These are phyloP conservation scores for Naganishia cerealis DNA, from an alignment of 1,284 basidiomycete genomes.

Conservation along the genomic window DNA sequence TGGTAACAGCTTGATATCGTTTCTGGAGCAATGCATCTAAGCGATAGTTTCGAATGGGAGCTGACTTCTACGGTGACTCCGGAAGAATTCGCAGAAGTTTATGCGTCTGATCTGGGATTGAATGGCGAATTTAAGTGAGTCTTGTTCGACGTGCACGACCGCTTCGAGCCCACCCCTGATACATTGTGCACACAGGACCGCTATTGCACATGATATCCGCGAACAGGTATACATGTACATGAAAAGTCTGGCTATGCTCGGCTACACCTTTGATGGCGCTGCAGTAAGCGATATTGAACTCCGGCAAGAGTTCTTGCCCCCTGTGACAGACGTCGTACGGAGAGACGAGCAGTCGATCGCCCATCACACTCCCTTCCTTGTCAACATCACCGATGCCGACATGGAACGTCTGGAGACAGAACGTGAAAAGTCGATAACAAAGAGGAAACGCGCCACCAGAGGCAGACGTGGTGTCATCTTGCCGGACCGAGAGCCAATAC, in stretches of 20 bases:
- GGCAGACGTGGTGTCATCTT: constrained; percentile 83
- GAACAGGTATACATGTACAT: constrained; percentile 92
- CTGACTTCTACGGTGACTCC: constrained; percentile 75
- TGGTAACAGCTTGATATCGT: constrained; percentile 82
- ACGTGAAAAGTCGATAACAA: constrained; percentile 83
- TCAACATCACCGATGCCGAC: constrained; percentile 84
- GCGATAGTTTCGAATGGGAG: constrained; percentile 99
- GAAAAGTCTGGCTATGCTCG: constrained; percentile 87
- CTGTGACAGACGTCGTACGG: constrained; percentile 64
- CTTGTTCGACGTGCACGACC: background rate
- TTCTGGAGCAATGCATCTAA: constrained; percentile 86
- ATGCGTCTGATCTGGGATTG: constrained; percentile 83
- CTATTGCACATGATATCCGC: constrained; percentile 90
- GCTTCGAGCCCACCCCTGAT: background rate
- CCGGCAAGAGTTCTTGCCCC: constrained; percentile 81
- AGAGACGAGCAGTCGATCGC: constrained; percentile 68
- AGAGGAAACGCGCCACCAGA: constrained; percentile 79
- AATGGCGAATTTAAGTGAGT: constrained; percentile 82
- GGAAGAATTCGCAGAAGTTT: constrained; percentile 87
- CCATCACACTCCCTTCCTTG: constrained; percentile 81
- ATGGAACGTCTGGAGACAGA: constrained; percentile 84
- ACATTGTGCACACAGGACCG: constrained; percentile 64
- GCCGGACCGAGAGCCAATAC: constrained; percentile 87
- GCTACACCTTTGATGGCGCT: constrained; percentile 78
- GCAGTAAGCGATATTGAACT: constrained; percentile 87